Evolutionary conservation across 805 yeast genomes (phyloP).

Genomic region (Yamadazyma philogaea): DNA sequence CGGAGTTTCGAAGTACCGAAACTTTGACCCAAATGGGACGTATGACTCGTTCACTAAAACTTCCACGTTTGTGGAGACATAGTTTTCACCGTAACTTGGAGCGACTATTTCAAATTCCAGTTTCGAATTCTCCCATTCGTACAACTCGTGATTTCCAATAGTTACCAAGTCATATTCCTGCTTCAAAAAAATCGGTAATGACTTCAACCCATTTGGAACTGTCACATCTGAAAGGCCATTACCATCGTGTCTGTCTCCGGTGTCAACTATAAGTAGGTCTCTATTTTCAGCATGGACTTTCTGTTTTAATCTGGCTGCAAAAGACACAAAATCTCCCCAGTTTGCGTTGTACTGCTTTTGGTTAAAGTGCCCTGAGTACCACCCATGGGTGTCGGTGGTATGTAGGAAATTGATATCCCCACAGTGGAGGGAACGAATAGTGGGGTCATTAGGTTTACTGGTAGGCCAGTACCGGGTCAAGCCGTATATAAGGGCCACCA

Average conservation of each 20-base stretch:
- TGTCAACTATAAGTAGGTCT: slow-evolving; percentile 75
- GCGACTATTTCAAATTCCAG: slow-evolving; percentile 65
- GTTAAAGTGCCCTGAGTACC: slow-evolving; percentile 87
- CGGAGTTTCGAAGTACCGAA: slow-evolving; percentile 62
- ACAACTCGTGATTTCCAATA: slow-evolving; percentile 89
- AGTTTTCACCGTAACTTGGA: slow-evolving; percentile 57
- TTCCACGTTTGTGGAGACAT: slow-evolving; percentile 72
- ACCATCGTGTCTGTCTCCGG: slow-evolving; percentile 95
- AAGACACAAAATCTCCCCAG: slow-evolving; percentile 89
- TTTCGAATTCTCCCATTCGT: slow-evolving; percentile 57
- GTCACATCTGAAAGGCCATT: slow-evolving; percentile 86
- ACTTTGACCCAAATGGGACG: slow-evolving; percentile 68
- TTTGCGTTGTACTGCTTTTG: slow-evolving; percentile 77
- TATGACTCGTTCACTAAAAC: slow-evolving; percentile 42
- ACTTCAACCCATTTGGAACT: slow-evolving; percentile 60
- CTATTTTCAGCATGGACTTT: slow-evolving; percentile 44
- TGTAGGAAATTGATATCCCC: slow-evolving; percentile 82
- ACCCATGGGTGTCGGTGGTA: slow-evolving; percentile 96
- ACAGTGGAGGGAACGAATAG: slow-evolving; percentile 51
- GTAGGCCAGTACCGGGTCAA: not conserved
- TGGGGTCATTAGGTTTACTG: not conserved
- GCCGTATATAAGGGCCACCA: not conserved
- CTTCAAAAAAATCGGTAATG: slow-evolving; percentile 60
- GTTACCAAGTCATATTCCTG: slow-evolving; percentile 76
- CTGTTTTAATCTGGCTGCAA: slow-evolving; percentile 49